Percentiles rank a stretch among this genome's conserved stretches.
Evolutionary conservation across 2,329 filamentous ascomycete species (phyloP).

Genomic region (Ophiostoma fasciatum): DNA sequence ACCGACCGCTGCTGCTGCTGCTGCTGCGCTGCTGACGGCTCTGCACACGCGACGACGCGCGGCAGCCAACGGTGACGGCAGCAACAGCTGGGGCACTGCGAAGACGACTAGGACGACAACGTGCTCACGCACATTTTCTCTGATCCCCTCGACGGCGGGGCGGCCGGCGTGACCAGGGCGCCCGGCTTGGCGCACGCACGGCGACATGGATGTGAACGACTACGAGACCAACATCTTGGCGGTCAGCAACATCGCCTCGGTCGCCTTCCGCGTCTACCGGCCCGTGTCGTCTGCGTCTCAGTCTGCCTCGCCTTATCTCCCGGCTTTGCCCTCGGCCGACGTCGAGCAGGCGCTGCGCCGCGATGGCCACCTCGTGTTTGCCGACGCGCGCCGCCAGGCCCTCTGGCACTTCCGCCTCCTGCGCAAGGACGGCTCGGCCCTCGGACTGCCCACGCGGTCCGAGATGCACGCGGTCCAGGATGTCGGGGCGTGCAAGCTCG

Average conservation of each 20-base stretch:
- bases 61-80: no score
- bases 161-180: constrained; percentile 9
- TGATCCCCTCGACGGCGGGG: constrained; percentile 7
- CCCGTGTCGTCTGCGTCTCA: constrained; percentile 25
- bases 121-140: no score
- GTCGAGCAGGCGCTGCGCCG: constrained; percentile 35
- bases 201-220: constrained; percentile 48
- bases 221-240: constrained; percentile 47
- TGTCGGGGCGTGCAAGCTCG: constrained; percentile 28
- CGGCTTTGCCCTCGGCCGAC: constrained; percentile 30
- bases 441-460: constrained; percentile 12
- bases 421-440: constrained; percentile 23
- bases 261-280: constrained; percentile 42
- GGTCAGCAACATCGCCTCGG: constrained; percentile 41
- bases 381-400: constrained; percentile 32
- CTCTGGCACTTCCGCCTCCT: constrained; percentile 41
- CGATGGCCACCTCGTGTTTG: constrained; percentile 37
- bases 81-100: no score
- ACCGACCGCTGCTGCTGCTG: neutral
- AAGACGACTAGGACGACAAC: no score
- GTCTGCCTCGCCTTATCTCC: neutral
- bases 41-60: no score
- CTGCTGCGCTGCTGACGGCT: no score
- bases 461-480: constrained; percentile 27
- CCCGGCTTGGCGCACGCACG: constrained; percentile 13